Evolutionary conservation across 331 rosid genomes (phyloP), one percentile per base, ranked within the genome.

Genomic region (Malus hybrid): DNA sequence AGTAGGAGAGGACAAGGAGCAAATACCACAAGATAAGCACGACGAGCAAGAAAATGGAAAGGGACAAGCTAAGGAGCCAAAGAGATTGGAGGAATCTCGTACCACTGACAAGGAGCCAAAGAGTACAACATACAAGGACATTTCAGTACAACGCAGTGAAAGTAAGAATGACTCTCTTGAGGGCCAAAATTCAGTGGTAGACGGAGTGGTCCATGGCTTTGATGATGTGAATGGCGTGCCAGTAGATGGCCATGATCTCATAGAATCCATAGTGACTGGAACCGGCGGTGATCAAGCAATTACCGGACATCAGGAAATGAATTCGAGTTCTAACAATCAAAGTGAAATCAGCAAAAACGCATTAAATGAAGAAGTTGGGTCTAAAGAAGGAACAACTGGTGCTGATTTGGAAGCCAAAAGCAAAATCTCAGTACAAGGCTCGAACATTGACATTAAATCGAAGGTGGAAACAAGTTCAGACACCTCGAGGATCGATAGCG

Each of bases 191-290:
- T 59, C 76, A 56, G 16, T 36, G 16, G 76, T 57, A 72, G 24
- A 60, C 6, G 69, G 60, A 42, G 68, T 32, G 22, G 66, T 72
- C 27, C 59, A 27, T 72, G 76, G 68, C 39, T 73, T 73, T 73
- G 42, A 60, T 73, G 77, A 73, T 59, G 77, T 13, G 69, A 73
- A 28, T 61, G 69, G 77, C 19, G 69, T 73, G 18, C 29, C 77
- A 3, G 5, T 39, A 36, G 76, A 42, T 2, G 29, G 59, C 14
- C 6, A 39, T 48, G 60, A 42, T 73, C 32, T 61, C 29, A 18
- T 60, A 60, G 77, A 44, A 42, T 73, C 69, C 54, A 10, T 44
- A 20, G 27, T 57, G 56, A 72, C 76, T 20, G 76, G 13, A 72
- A 34, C 76, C 14, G 39, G 16, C 1, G 59, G 57, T 42, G 77